Evolutionary conservation across 2,329 filamentous ascomycete genomes (phyloP).

Genomic region (Botrytis elliptica): DNA sequence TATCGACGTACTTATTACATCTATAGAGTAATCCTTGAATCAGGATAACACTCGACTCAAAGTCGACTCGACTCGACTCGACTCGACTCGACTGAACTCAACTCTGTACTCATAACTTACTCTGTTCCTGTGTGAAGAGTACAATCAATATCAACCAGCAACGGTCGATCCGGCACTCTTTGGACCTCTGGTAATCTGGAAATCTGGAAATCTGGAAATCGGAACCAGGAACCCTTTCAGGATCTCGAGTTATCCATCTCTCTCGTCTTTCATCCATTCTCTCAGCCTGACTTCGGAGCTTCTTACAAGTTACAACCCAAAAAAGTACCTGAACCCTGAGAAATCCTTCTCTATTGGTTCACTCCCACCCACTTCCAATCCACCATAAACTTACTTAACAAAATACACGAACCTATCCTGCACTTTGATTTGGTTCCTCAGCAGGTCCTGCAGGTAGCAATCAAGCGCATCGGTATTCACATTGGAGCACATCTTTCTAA

Average conservation of each 20-base stretch:
- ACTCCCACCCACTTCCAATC: neutral
- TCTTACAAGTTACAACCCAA: neutral
- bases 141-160: neutral
- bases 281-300: neutral
- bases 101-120: neutral
- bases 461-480: conserved; percentile 34
- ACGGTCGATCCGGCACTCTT: neutral
- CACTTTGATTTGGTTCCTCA: conserved; percentile 21
- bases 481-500: conserved; percentile 28
- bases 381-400: conserved; percentile 8
- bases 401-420: conserved; percentile 17
- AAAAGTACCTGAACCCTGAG: neutral
- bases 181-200: neutral
- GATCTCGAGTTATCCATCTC: neutral
- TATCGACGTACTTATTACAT: neutral
- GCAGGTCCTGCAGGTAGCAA: conserved; percentile 26
- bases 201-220: neutral
- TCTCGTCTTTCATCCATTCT: neutral
- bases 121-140: neutral
- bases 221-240: neutral
- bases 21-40: neutral
- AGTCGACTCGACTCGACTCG: no score
- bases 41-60: neutral
- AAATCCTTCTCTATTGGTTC: conserved; percentile 3
- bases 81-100: no score